These are phyloP conservation scores for Primulina tabacum DNA, from an alignment of 257 asterid species.

Conservation along the genomic window DNA sequence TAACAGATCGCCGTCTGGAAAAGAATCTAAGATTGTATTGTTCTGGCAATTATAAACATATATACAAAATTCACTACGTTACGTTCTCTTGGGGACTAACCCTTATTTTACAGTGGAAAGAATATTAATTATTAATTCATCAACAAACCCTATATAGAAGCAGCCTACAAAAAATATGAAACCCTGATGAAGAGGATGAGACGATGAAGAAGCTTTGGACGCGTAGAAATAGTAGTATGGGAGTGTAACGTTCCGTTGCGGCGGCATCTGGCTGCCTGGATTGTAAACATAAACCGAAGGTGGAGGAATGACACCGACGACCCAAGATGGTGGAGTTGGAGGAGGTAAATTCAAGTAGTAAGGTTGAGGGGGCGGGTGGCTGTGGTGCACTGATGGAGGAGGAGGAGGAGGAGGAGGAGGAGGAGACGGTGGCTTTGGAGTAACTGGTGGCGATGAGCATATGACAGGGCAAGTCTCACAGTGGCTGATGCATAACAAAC, in stretches of 20 bases:
- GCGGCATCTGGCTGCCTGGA: slow-evolving; percentile 15
- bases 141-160: too few relatives aligned
- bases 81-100: too few relatives aligned
- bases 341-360: slow-evolving; percentile 17
- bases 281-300: slow-evolving; percentile 29
- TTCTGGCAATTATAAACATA: too few relatives aligned
- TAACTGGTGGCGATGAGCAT: slow-evolving; percentile 68
- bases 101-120: too few relatives aligned
- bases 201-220: slow-evolving; percentile 39
- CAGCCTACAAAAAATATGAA: slow-evolving; percentile 22
- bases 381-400: slow-evolving; percentile 38
- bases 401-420: slow-evolving; percentile 43
- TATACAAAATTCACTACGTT: too few relatives aligned
- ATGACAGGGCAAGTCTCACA: slow-evolving; percentile 67
- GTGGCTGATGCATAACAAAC: slow-evolving; percentile 65
- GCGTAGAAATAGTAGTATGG: slow-evolving; percentile 72
- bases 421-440: slow-evolving; percentile 25
- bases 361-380: slow-evolving; percentile 37
- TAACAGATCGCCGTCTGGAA: too few relatives aligned
- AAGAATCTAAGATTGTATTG: too few relatives aligned
- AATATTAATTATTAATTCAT: too few relatives aligned
- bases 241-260: slow-evolving; percentile 44
- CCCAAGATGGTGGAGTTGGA: neutral
- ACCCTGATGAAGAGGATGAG: slow-evolving; percentile 25
- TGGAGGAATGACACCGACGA: slow-evolving; percentile 35